Conservation (phyloP, 2,329 filamentous ascomycete genomes). For the Diaporthe caulivora region DNA sequence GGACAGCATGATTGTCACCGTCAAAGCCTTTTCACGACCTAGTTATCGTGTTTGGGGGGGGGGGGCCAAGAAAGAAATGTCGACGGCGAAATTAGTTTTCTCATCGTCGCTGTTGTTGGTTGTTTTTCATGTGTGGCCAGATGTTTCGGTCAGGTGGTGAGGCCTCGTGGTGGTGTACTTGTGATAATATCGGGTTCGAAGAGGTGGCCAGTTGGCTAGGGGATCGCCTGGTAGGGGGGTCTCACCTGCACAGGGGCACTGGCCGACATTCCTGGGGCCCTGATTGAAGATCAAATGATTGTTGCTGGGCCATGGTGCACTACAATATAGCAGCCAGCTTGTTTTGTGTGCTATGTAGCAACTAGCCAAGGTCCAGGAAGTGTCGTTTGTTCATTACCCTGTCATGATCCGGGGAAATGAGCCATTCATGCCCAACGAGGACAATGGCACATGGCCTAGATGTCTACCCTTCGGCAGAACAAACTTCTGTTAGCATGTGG, state of each 20-base stretch:
- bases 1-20: slow-evolving; percentile 12
- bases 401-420: slow-evolving; percentile 19
- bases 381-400: background rate
- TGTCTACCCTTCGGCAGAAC: too few relatives aligned
- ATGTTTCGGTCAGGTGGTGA: background rate
- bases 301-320: slow-evolving; percentile 11
- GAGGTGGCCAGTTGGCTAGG: background rate
- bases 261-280: slow-evolving; percentile 9
- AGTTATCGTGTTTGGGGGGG: background rate
- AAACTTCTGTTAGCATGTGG: too few relatives aligned
- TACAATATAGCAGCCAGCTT: too few relatives aligned
- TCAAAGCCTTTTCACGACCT: slow-evolving; percentile 16
- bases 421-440: slow-evolving; percentile 10
- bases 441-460: background rate
- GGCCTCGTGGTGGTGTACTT: slow-evolving; percentile 5
- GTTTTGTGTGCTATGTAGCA: too few relatives aligned
- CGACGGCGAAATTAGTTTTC: background rate
- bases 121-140: background rate
- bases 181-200: slow-evolving; percentile 16
- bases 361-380: background rate
- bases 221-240: background rate
- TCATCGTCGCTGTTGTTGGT: background rate
- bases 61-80: background rate
- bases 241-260: slow-evolving; percentile 18
- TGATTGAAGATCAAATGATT: slow-evolving; percentile 12